phyloP scores from a whole-genome alignment of 176 grass and related monocot genomes.

The Neostapfia colusana region DNA sequence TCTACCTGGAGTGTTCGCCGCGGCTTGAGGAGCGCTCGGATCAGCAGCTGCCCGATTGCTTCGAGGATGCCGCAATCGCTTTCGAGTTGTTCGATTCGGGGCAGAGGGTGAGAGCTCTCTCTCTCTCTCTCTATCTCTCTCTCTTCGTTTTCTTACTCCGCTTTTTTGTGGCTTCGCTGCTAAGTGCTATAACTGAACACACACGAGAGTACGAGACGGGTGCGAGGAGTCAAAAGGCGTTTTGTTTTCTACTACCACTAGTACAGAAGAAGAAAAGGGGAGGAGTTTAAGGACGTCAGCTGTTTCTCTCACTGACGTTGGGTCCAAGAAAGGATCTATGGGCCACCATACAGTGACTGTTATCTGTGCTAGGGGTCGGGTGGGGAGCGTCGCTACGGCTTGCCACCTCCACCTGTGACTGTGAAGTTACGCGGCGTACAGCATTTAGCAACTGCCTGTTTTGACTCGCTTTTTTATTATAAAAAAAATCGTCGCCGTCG shows the following conservation, averaged over 20 bases:
- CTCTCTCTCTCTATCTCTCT: background rate
- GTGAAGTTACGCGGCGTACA: too few relatives aligned
- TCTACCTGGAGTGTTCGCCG: slow-evolving; percentile 7
- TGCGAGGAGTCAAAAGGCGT: slow-evolving; percentile 19
- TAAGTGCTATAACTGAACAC: slow-evolving; percentile 11
- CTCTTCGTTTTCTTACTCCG: background rate
- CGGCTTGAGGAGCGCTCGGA: background rate
- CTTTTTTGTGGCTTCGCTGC: slow-evolving; percentile 34
- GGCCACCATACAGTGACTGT: background rate
- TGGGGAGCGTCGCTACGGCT: too few relatives aligned
- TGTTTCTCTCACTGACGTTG: slow-evolving; percentile 19
- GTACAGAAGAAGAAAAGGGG: background rate
- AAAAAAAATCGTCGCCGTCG: too few relatives aligned
- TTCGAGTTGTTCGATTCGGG: slow-evolving; percentile 25
- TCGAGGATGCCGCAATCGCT: slow-evolving; percentile 7
- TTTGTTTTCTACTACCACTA: background rate
- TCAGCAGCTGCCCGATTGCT: background rate
- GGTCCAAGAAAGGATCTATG: background rate
- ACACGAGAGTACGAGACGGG: background rate
- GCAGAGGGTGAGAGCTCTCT: slow-evolving; percentile 2
- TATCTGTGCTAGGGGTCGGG: too few relatives aligned
- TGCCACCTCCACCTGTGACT: too few relatives aligned
- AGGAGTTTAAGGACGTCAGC: background rate
- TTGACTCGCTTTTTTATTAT: too few relatives aligned
- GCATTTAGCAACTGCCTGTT: too few relatives aligned